A percentile compares a stretch with the other conserved stretches of the same genome.
Evolutionary conservation across 139 green algal genomes (phyloP).

Genomic region (Bryopsis sp.): DNA sequence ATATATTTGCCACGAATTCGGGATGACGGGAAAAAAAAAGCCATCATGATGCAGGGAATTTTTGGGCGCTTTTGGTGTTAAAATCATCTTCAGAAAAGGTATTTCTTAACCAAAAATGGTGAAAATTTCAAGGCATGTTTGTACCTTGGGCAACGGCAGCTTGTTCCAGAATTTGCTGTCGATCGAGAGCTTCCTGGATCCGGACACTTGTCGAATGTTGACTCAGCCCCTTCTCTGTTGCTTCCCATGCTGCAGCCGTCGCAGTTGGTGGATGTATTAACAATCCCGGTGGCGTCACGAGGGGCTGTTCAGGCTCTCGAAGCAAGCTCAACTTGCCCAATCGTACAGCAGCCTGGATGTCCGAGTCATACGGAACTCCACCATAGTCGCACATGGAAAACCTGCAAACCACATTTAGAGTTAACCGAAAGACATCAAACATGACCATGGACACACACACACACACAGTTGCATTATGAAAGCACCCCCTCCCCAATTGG

Average conservation of each 20-base stretch:
- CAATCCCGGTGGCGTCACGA: conserved; percentile 10
- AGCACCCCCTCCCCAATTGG: neutral
- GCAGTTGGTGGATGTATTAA: conserved; percentile 34
- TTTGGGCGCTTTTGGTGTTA: too few relatives aligned
- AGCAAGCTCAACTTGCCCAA: neutral
- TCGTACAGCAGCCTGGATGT: neutral
- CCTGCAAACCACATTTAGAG: neutral
- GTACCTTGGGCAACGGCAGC: too few relatives aligned
- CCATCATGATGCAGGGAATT: too few relatives aligned
- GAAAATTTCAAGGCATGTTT: too few relatives aligned
- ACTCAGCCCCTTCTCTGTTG: conserved; percentile 22
- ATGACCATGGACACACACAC: neutral
- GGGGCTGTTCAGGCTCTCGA: neutral
- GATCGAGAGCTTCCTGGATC: neutral
- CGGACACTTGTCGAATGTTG: conserved; percentile 19
- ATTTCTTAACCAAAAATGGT: too few relatives aligned
- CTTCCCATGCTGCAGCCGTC: conserved; percentile 42
- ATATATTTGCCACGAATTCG: too few relatives aligned
- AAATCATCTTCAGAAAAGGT: too few relatives aligned
- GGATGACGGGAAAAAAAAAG: too few relatives aligned
- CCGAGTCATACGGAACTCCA: neutral
- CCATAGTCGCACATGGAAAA: neutral
- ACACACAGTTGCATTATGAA: neutral
- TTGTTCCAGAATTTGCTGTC: too few relatives aligned
- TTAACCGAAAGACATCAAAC: neutral